Evolutionary conservation across 2,329 filamentous ascomycete genomes (phyloP).

Genomic region (Neonectria magnoliae): DNA sequence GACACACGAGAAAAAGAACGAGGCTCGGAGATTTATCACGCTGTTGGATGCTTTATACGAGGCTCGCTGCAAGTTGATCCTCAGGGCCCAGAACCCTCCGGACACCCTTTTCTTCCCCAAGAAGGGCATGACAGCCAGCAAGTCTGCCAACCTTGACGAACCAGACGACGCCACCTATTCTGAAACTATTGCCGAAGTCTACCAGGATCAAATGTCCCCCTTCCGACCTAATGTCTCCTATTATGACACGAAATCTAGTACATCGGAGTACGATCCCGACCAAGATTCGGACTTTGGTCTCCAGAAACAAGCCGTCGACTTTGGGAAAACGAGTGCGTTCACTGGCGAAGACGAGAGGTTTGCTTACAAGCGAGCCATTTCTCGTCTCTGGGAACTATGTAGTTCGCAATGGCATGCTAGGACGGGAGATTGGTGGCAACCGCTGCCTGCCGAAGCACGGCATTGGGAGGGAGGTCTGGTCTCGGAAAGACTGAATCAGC

Average conservation of each 20-base stretch:
- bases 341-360: constrained; percentile 86
- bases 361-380: constrained; percentile 80
- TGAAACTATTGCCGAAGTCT: constrained; percentile 70
- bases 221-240: constrained; percentile 82
- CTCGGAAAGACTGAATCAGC: constrained; percentile 35
- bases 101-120: constrained; percentile 84
- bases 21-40: constrained; percentile 82
- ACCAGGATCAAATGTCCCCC: constrained; percentile 79
- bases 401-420: constrained; percentile 76
- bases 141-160: constrained; percentile 27
- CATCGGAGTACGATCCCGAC: constrained; percentile 63
- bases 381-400: constrained; percentile 86
- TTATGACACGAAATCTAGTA: constrained; percentile 62
- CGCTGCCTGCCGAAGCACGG: constrained; percentile 69
- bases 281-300: constrained; percentile 66
- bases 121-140: constrained; percentile 31
- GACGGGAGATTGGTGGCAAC: constrained; percentile 75
- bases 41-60: constrained; percentile 84
- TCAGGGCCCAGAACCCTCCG: constrained; percentile 73
- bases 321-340: constrained; percentile 73
- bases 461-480: constrained; percentile 68
- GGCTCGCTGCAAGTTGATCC: constrained; percentile 78
- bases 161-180: constrained; percentile 53
- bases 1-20: constrained; percentile 77
- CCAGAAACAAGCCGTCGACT: constrained; percentile 63